Percentiles rank a stretch among this genome's conserved stretches.
phyloP scores from a whole-genome alignment of 2,329 filamentous ascomycete species.

The Aureobasidium sp. region DNA sequence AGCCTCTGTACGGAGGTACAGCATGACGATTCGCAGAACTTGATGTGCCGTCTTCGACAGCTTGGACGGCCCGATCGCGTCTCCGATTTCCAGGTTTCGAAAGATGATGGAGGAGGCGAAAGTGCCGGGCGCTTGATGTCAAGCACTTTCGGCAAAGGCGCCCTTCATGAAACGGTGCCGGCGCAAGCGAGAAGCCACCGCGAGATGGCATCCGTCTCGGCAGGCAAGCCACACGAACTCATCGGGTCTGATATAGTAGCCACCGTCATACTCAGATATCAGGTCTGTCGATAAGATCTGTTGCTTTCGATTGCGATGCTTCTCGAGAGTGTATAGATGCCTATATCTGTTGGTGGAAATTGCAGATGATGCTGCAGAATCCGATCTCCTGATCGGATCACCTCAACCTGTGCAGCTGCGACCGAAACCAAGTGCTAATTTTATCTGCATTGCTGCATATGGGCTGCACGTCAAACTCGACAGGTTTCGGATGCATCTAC shows the following conservation, averaged over 20 bases:
- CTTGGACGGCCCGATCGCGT: neutral
- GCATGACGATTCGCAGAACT: neutral
- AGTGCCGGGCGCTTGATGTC: neutral
- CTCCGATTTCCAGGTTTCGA: neutral
- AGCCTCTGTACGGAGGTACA: neutral
- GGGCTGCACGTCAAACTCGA: neutral
- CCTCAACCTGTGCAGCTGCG: neutral
- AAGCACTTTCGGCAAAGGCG: neutral
- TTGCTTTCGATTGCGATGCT: neutral
- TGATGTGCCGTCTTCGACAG: neutral
- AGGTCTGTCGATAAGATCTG: neutral
- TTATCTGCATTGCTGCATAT: neutral
- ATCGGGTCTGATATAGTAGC: too few species aligned
- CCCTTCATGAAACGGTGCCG: conserved; percentile 1
- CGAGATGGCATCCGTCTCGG: neutral
- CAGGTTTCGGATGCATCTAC: neutral
- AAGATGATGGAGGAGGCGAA: neutral
- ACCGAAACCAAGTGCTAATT: neutral
- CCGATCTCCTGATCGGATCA: neutral
- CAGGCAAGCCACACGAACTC: neutral
- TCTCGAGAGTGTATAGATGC: neutral
- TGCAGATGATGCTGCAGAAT: neutral
- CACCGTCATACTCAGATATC: neutral
- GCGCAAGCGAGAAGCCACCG: neutral
- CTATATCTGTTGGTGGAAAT: neutral